Evolutionary conservation across 2,329 filamentous ascomycete species (phyloP).

Genomic region (Aspergillus thermomutatus): DNA sequence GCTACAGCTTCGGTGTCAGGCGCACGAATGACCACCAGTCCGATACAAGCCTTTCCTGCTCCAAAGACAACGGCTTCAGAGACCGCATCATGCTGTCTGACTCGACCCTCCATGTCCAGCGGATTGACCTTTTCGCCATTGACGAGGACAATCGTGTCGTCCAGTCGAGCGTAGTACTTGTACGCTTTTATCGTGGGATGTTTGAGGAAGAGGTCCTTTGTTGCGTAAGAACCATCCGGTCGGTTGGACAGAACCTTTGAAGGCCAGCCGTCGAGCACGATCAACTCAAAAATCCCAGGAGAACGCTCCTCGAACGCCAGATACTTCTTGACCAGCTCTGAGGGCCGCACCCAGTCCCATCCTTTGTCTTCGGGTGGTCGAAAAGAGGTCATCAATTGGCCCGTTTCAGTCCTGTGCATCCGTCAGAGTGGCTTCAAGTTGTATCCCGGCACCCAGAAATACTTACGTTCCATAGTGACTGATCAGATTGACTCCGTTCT

Average conservation of each 20-base stretch:
- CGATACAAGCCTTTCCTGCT: slow-evolving; percentile 50
- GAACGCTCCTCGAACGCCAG: slow-evolving; percentile 39
- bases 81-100: slow-evolving; percentile 52
- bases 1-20: slow-evolving; percentile 42
- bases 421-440: background rate
- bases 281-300: slow-evolving; percentile 35
- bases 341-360: slow-evolving; percentile 59
- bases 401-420: slow-evolving; percentile 53
- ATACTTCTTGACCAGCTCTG: slow-evolving; percentile 40
- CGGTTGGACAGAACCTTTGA: slow-evolving; percentile 44
- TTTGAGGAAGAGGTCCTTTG: slow-evolving; percentile 48
- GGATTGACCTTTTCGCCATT: slow-evolving; percentile 53
- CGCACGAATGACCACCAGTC: slow-evolving; percentile 52
- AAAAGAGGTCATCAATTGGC: slow-evolving; percentile 60
- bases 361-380: slow-evolving; percentile 51
- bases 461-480: slow-evolving; percentile 57
- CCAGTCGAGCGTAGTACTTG: slow-evolving; percentile 46
- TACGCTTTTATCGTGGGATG: slow-evolving; percentile 46
- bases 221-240: slow-evolving; percentile 47
- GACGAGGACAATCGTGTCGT: slow-evolving; percentile 47
- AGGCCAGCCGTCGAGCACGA: slow-evolving; percentile 36
- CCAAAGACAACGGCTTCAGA: slow-evolving; percentile 59
- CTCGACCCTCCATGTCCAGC: slow-evolving; percentile 50
- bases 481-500: slow-evolving; percentile 53
- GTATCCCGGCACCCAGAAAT: background rate